Evolutionary conservation across 352 stramenopile genomes (phyloP).

Genomic region (Hyphochytrium catenoides): DNA sequence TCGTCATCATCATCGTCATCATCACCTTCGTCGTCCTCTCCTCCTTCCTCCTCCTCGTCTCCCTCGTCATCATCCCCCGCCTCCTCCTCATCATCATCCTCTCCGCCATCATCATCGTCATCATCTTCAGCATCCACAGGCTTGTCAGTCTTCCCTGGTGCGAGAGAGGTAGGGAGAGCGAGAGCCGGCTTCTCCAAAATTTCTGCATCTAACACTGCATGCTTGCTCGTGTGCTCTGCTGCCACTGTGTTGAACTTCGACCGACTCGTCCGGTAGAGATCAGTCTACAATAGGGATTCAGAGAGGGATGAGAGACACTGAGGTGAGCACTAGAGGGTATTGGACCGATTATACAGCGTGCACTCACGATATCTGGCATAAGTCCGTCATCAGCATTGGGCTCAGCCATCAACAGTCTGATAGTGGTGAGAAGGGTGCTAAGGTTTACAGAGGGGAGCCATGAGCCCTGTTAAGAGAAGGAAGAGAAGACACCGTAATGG

Average conservation of each 20-base stretch:
- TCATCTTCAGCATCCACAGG: constrained; percentile 9
- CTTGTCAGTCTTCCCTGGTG: constrained; percentile 3
- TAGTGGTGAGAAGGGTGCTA: constrained; percentile 60
- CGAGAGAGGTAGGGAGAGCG: background rate
- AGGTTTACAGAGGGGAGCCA: constrained; percentile 76
- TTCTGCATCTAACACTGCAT: constrained; percentile 12
- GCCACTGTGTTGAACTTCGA: constrained; percentile 37
- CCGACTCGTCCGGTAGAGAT: constrained; percentile 44
- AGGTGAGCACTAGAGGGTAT: background rate
- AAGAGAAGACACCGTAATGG: too few relatives aligned
- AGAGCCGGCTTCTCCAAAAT: background rate
- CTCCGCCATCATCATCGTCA: constrained; percentile 18
- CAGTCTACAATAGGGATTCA: constrained; percentile 15
- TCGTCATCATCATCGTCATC: background rate
- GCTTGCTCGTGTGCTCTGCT: constrained; percentile 23
- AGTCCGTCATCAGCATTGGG: constrained; percentile 68
- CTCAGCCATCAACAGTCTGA: constrained; percentile 66
- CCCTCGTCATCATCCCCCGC: background rate
- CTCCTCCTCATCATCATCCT: constrained; percentile 9
- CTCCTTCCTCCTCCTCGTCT: constrained; percentile 10
- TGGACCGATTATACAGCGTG: too few relatives aligned
- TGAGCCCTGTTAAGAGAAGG: too few relatives aligned
- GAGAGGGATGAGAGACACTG: background rate
- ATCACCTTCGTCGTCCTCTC: constrained; percentile 7
- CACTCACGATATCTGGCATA: constrained; percentile 70